Evolutionary conservation across 495 filamentous ascomycete species (phyloP).

Genomic region (Talaromyces ruber): DNA sequence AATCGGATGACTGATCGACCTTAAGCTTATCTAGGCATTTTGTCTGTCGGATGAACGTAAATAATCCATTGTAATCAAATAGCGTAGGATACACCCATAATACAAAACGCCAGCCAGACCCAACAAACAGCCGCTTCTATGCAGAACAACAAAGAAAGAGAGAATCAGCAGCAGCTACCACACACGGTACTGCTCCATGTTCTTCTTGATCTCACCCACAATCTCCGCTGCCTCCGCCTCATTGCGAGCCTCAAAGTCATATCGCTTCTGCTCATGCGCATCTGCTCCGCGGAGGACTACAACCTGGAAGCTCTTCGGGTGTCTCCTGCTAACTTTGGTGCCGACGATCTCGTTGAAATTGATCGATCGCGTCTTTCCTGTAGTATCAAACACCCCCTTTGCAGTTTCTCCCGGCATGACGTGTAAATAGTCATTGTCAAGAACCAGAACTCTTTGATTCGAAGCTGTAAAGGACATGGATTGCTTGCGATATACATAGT

Average conservation of each 20-base stretch:
- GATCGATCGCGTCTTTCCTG: constrained; percentile 76
- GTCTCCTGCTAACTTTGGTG: constrained; percentile 82
- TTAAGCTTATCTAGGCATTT: not conserved
- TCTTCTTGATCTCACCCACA: constrained; percentile 72
- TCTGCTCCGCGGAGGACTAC: constrained; percentile 68
- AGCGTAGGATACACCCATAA: not conserved
- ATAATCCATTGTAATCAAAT: not conserved
- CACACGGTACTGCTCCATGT: constrained; percentile 44
- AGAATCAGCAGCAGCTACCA: constrained; percentile 11
- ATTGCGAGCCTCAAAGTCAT: constrained; percentile 89
- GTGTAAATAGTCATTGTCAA: constrained; percentile 94
- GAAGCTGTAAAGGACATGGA: constrained; percentile 86
- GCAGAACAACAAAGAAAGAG: not conserved
- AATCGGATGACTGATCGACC: not conserved
- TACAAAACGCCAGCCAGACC: constrained; percentile 2
- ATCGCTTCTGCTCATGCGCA: constrained; percentile 72
- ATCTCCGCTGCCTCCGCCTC: constrained; percentile 77
- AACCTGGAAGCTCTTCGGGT: constrained; percentile 88
- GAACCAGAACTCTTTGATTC: constrained; percentile 72
- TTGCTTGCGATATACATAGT: constrained; percentile 86
- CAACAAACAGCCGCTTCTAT: not conserved
- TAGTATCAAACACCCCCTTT: constrained; percentile 40
- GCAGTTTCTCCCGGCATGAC: constrained; percentile 69
- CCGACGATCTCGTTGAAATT: constrained; percentile 90
- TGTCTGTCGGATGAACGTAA: too few species aligned